Evolutionary conservation across 2,329 filamentous ascomycete species (phyloP), one percentile per base, ranked within the genome.

Genomic region (Didymosphaeria variabile): DNA sequence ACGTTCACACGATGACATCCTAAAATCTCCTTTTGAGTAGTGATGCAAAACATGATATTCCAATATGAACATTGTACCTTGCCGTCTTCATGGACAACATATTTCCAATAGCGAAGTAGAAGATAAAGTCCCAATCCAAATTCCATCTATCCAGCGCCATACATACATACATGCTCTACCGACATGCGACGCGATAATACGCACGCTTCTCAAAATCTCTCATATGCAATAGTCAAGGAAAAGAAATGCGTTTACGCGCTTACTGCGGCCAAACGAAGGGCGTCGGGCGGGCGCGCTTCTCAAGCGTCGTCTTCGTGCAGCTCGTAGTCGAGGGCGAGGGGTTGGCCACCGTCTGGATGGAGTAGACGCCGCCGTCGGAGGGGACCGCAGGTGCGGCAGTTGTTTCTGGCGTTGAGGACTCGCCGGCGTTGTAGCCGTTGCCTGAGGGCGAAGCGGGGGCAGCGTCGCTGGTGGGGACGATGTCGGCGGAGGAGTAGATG

Each of bases 241-340:
- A 17, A 15, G 9, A 32, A 36, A 29, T 29, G 26, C 26, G 6
- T 29, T 29, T 19, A 40, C 2, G 34, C 34, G 36, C n/a, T 55
- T 44, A 55, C 38, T 55, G 53, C 10, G 53, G 53, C 53, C 53
- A 55, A n/a, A 55, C 53, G 31, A 55, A 55, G 10, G 32, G 53
- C 9, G 40, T 55, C n/a, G 53, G 53, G 29, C 38, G 12, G 19
- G 31, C 42, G 26, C 53, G 53, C 42, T 55, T 55, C 38, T 55
- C 53, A 15, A 55, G 31, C 38, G 53, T 55, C 5, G 53, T 55
- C 42, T 46, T 55, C 2, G 53, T 46, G 42, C 42, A 55, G 53
- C 12, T 44, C 7, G 23, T 44, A 15, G 52, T 45, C 17, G 38
- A n/a, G 13, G 40, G 40, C 3, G 29, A 17, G 3, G 53, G 53